A percentile compares a stretch with the other conserved stretches of the same genome.
Conservation (phyloP, 2,329 filamentous ascomycete genomes). For the Colletotrichum orchidophilum region DNA sequence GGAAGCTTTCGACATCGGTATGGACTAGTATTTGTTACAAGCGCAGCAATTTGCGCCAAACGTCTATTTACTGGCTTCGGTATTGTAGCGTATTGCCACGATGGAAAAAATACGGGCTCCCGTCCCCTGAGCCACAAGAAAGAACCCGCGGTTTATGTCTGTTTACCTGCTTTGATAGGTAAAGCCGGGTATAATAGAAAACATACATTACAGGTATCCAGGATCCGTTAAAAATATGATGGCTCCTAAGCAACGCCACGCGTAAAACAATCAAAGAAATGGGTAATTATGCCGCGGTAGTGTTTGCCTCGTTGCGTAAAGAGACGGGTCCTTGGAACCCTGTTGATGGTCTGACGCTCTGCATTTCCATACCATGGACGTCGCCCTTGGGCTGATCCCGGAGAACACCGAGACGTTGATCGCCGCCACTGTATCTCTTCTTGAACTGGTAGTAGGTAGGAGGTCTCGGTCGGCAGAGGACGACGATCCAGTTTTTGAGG, state of each 20-base stretch:
- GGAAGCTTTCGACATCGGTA: neutral
- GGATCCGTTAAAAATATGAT: constrained; percentile 23
- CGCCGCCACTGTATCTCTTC: constrained; percentile 76
- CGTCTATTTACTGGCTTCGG: constrained; percentile 22
- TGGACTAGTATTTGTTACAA: constrained; percentile 13
- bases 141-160: neutral
- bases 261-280: constrained; percentile 6
- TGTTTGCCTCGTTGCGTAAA: constrained; percentile 46
- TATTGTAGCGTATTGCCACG: neutral
- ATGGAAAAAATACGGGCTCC: neutral
- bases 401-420: constrained; percentile 78
- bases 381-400: constrained; percentile 53
- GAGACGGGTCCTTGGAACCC: constrained; percentile 65
- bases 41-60: constrained; percentile 9
- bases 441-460: constrained; percentile 94
- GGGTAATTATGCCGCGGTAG: constrained; percentile 25
- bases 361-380: constrained; percentile 76
- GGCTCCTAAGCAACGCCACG: constrained; percentile 28
- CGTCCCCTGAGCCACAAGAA: neutral
- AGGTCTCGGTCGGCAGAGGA: constrained; percentile 83
- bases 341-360: constrained; percentile 61
- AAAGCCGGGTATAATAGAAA: constrained; percentile 33
- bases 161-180: constrained; percentile 16
- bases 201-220: constrained; percentile 36
- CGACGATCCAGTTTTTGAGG: constrained; percentile 81